These are phyloP conservation scores for Blastocladiella britannica DNA, from an alignment of 192 early-diverging fungal species.

Conservation along the genomic window DNA sequence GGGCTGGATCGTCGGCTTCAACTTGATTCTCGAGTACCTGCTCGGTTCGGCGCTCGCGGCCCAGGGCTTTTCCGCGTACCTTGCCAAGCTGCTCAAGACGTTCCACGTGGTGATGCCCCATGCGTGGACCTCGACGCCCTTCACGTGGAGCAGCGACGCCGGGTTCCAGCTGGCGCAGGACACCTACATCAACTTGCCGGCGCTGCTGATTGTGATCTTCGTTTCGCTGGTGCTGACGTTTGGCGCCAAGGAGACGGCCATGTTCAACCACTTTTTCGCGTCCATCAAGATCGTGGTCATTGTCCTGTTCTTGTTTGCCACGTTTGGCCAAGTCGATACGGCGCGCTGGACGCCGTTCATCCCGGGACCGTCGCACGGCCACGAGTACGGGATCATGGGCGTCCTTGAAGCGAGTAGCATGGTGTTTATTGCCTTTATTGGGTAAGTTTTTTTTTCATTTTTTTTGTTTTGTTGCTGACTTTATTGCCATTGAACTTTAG, in stretches of 20 bases:
- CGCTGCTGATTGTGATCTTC: constrained; percentile 37
- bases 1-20: constrained; percentile 82
- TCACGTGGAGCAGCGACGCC: constrained; percentile 2
- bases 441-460: no score
- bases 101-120: constrained; percentile 29
- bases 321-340: constrained; percentile 40
- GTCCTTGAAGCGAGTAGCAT: constrained; percentile 46
- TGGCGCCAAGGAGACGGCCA: constrained; percentile 55
- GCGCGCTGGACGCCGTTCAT: constrained; percentile 59
- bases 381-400: constrained; percentile 44
- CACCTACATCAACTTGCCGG: constrained; percentile 51
- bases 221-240: constrained; percentile 40
- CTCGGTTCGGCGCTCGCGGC: constrained; percentile 39
- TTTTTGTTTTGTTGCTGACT: no score
- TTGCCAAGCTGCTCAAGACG: constrained; percentile 1
- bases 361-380: constrained; percentile 28
- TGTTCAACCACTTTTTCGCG: constrained; percentile 50
- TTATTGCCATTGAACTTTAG: no score
- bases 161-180: constrained; percentile 16
- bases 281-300: constrained; percentile 49
- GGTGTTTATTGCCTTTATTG: constrained; percentile 69
- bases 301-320: constrained; percentile 58
- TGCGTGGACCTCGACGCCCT: constrained; percentile 16
- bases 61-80: constrained; percentile 3
- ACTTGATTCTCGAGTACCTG: constrained; percentile 70